Conservation (phyloP, 1,284 basidiomycete genomes). For the Tetrapyrgos nigripes region DNA sequence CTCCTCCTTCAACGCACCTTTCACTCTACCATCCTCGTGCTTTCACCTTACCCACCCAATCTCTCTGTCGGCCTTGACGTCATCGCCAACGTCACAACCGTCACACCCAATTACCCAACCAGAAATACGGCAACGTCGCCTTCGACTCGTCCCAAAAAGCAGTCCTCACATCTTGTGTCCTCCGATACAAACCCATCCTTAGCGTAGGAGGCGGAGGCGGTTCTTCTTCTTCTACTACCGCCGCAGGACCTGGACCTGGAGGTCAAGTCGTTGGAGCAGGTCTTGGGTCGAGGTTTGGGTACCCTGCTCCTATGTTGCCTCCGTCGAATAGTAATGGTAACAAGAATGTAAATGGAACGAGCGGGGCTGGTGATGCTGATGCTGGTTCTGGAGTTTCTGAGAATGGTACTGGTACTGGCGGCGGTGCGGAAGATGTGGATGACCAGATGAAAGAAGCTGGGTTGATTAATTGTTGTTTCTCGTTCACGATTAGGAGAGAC, state of each 20-base stretch:
- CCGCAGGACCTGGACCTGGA: not conserved
- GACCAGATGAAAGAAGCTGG: slow-evolving; percentile 60
- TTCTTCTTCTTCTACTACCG: not conserved
- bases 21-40: too few relatives aligned
- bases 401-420: too few relatives aligned
- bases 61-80: too few relatives aligned
- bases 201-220: slow-evolving; percentile 23
- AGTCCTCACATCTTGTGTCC: slow-evolving; percentile 91
- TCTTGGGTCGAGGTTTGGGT: too few relatives aligned
- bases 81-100: too few relatives aligned
- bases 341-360: too few relatives aligned
- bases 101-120: too few relatives aligned
- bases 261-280: too few relatives aligned
- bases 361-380: not conserved
- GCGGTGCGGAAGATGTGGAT: slow-evolving; percentile 22
- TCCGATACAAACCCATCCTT: slow-evolving; percentile 74
- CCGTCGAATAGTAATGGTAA: not conserved
- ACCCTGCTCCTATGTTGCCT: not conserved
- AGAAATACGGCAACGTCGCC: slow-evolving; percentile 95
- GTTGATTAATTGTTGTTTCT: slow-evolving; percentile 93
- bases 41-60: too few relatives aligned
- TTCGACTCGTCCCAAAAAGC: slow-evolving; percentile 91
- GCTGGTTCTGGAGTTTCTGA: not conserved
- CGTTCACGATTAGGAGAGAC: slow-evolving; percentile 93
- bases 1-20: too few relatives aligned